Base-by-base conservation (phyloP, 225 moss, liverwort and hornwort species). In the Ulota crispa region DNA sequence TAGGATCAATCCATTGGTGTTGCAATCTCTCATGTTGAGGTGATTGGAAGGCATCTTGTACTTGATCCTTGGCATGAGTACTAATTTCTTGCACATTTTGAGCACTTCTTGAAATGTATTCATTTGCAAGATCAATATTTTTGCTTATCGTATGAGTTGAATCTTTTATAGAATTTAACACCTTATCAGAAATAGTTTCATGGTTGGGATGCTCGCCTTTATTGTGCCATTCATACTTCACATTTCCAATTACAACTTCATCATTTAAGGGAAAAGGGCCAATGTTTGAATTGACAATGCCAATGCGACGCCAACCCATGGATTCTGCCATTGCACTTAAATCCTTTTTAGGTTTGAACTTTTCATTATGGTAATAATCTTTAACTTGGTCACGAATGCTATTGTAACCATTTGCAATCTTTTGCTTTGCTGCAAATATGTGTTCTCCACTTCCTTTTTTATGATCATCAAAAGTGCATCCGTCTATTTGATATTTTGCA, bases 181-280 rank as follows among this genome's bases (percentile, higher is more conserved):
- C 5, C 26, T 0, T n/a, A 5, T 56, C 32, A 0, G 39, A 26
- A 60, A 63, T 0, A 9, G 0, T 41, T 4, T 82, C 7, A 34
- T 37, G 31, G 18, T 1, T 47, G 4, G 41, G 0, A 61, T 27
- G 19, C 23, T 75, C 0, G 0, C 9, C 14, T 37, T 68, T 55
- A 0, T 31, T 28, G 1, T 70, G 2, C 67, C 78, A 81, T 56
- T 68, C 16, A 55, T 89, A 86, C 14, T 79, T 86, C 6, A 86
- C 45, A 79, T 82, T 75, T 26, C 76, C 76, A 41, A 84, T 84
- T 9, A 89, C 11, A 0, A 82, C 26, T 37, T 84, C 86, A n/a
- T 78, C 7, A 15, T 30, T 5, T 7, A 10, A 63, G 24, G 12
- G 20, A 34, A 23, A 63, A 9, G 0, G 0, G 14, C 75, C 1